Evolutionary conservation across 257 asterid species (phyloP), one percentile per base, ranked within the genome.

Genomic region (Petrea volubilis): DNA sequence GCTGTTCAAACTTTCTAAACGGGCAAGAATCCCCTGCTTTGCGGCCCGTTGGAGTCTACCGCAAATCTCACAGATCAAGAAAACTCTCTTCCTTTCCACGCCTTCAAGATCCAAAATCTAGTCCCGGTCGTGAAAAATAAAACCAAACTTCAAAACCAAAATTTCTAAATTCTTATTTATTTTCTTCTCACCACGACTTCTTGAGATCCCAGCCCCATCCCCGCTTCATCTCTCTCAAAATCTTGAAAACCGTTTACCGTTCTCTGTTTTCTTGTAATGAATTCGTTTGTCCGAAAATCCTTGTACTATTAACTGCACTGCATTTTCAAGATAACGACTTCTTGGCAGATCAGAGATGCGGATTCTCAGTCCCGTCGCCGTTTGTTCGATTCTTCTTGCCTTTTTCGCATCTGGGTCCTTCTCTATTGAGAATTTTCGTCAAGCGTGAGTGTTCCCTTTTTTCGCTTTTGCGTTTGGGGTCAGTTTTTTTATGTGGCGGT

Each of bases 391-490:
- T 66, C 60, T 86, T 62, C 67, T 90, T 8, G 81, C 83, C 25
- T 34, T 84, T 61, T 77, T 78, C 51, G 84, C 83, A 67, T 73
- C 78, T 70, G 88, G 80, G 68, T 84, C 86, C 4, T 70, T 59
- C 63, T 80, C 90, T 6, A 60, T 83, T 58, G 96, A 88, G 8
- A 68, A 86, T 81, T 83, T 80, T 76, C 93, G 84, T 68, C 96
- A 86, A 83, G 90, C 98, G 99, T 94, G 84, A 94, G 97, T 76
- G 7, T 33, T 65, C 15, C 33, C 61, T 46, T 24, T 59, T 71
- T 59, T n/a, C n/a, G n/a, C n/a, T n/a, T n/a, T n/a, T n/a, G n/a
- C n/a, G n/a, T n/a, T n/a, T n/a, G n/a, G 13, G 14, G 5, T 64
- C 25, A 7, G 6, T 64, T 44, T 40, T 60, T n/a, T 60, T n/a